Conservation (phyloP, 2,329 filamentous ascomycete species). For the Penicillium crustosum region DNA sequence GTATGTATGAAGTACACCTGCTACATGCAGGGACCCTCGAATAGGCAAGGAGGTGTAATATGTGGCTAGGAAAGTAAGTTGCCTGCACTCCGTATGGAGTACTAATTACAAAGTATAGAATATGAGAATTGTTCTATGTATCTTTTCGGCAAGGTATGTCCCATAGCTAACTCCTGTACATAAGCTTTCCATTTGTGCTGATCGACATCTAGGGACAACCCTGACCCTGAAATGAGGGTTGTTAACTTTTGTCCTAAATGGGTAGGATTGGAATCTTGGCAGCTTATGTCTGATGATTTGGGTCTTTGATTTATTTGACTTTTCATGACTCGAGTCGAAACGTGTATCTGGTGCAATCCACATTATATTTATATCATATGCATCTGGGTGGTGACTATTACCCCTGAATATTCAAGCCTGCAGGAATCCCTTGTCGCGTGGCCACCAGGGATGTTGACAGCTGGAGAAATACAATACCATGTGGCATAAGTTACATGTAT, state of each 20-base stretch:
- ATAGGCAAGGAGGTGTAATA: conserved; percentile 9
- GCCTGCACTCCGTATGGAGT: neutral
- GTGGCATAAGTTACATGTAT: conserved; percentile 2
- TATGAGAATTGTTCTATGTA: neutral
- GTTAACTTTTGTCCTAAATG: neutral
- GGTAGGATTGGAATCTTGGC: neutral
- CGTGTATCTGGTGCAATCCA: neutral
- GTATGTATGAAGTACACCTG: conserved; percentile 6
- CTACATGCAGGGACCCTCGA: conserved; percentile 8
- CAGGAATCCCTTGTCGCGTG: conserved; percentile 27
- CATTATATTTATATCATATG: neutral
- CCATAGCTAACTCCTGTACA: neutral
- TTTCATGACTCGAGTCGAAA: conserved; percentile 5
- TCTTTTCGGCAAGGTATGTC: conserved; percentile 1
- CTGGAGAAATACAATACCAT: conserved; percentile 7
- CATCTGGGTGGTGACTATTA: neutral
- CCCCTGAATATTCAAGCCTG: conserved; percentile 14
- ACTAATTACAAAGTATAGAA: neutral
- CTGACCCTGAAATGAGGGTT: neutral
- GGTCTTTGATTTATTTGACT: neutral
- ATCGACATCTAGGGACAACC: neutral
- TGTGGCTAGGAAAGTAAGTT: neutral
- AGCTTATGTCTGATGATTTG: neutral
- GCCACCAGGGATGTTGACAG: conserved; percentile 30
- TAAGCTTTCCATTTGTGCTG: conserved; percentile 1